Evolutionary conservation across 768 basidiomycete genomes (phyloP).

Genomic region (Podaxis sp.): DNA sequence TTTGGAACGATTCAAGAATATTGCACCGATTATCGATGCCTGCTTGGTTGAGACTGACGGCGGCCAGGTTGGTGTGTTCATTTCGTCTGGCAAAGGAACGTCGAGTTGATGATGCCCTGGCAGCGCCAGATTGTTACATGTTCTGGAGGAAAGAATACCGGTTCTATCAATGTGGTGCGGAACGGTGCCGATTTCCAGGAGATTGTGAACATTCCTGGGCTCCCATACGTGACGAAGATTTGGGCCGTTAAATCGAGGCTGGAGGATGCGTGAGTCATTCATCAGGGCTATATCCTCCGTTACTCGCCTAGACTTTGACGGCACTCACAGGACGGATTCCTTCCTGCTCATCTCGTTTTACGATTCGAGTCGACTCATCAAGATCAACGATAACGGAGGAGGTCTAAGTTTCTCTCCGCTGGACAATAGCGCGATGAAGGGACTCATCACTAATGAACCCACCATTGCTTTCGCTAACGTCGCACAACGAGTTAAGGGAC

Average conservation of each 20-base stretch:
- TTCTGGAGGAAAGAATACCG: slow-evolving; percentile 77
- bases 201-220: slow-evolving; percentile 52
- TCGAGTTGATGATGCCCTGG: background rate
- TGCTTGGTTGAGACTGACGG: slow-evolving; percentile 70
- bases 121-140: slow-evolving; percentile 84
- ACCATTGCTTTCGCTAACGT: slow-evolving; percentile 71
- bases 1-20: slow-evolving; percentile 66
- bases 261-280: slow-evolving; percentile 44
- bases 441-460: slow-evolving; percentile 45
- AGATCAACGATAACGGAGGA: slow-evolving; percentile 39
- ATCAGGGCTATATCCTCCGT: background rate
- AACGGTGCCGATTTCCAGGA: slow-evolving; percentile 82
- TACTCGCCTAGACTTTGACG: slow-evolving; percentile 3
- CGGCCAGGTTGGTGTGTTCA: slow-evolving; percentile 52
- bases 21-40: slow-evolving; percentile 84
- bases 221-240: slow-evolving; percentile 54
- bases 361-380: slow-evolving; percentile 51
- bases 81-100: background rate
- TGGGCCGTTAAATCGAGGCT: slow-evolving; percentile 58
- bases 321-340: slow-evolving; percentile 42
- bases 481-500: slow-evolving; percentile 28
- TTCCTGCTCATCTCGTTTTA: slow-evolving; percentile 63
- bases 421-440: slow-evolving; percentile 30
- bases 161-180: slow-evolving; percentile 73
- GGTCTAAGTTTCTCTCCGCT: slow-evolving; percentile 39